These are phyloP conservation scores for Eragrostis tef DNA, from an alignment of 202 grass and related monocot species.

Conservation along the genomic window DNA sequence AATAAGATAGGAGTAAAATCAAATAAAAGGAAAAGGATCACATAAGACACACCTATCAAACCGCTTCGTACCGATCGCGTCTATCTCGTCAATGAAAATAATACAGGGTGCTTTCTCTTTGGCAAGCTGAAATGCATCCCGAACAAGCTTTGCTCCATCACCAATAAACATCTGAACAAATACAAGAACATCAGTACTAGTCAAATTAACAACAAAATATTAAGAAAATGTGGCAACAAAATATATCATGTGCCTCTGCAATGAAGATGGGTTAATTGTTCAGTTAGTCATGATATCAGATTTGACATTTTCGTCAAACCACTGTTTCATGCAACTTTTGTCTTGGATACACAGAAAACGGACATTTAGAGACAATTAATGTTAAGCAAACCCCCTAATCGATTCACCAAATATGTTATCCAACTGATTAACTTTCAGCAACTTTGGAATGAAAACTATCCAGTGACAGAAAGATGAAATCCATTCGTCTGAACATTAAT, in stretches of 20 bases:
- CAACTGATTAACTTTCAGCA: background rate
- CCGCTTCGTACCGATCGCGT: constrained; percentile 90
- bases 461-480: background rate
- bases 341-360: background rate
- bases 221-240: background rate
- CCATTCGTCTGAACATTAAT: background rate
- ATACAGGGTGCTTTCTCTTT: constrained; percentile 95
- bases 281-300: background rate
- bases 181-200: constrained; percentile 29
- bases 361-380: background rate
- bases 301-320: background rate
- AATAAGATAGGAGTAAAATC: background rate
- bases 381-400: background rate
- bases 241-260: background rate
- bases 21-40: background rate
- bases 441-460: background rate
- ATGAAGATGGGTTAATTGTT: background rate
- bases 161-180: constrained; percentile 87
- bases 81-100: constrained; percentile 96
- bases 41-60: constrained; percentile 70
- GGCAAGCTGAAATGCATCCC: constrained; percentile 89
- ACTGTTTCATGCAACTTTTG: background rate
- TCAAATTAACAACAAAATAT: constrained; percentile 25
- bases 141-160: constrained; percentile 90
- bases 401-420: background rate